Base-by-base conservation (phyloP, 1,139 yeast species). In the Lodderomyces metapsilosis region DNA sequence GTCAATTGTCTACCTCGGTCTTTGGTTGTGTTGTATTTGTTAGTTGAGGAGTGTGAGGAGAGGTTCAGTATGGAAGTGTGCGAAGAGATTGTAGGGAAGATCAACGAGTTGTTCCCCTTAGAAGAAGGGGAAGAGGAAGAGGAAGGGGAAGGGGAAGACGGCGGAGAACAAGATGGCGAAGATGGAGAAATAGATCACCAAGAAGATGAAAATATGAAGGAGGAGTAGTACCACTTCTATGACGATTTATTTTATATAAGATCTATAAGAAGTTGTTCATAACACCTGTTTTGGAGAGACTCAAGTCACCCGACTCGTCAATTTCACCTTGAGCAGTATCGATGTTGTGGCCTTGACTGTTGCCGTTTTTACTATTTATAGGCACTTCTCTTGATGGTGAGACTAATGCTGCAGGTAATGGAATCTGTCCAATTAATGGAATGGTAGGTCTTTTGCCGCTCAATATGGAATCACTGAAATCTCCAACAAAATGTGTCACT, bases 11-110 rank as follows among this genome's bases (percentile, higher is more conserved):
- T 89, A 33, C 98, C 98, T 0, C 68, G 84, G 38, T 79, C 89
- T 2, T 66, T 88, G 71, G 96, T 89, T 3, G 84, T 80, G 33
- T 71, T 92, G 43, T 88, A 81, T 59, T 74, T 92, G 0, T 68
- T 91, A 34, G 82, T 92, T 3, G 98, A 92, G 56, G 98, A 92
- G 59, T 91, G 96, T 60, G 98, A 91, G 52, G 82, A 78, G 50
- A 71, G 98, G 50, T 84, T 88, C 53, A 64, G 70, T 16, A 86
- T 83, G 44, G 84, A 78, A 1, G 74, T 80, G 44, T 73, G 85
- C 43, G 76, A 78, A 38, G 64, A 66, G 2, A 74, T 88, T 2
- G 48, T 86, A 13, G 72, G 60, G 2, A 70, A 78, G 44, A 71
- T 85, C 22, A 56, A 64, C 22, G 68, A 64, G 34, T 59, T 76